A percentile compares a stretch with the other conserved stretches of the same genome.
phyloP scores from a whole-genome alignment of 129 eudicot species.

The Scalesia atractyloides region DNA sequence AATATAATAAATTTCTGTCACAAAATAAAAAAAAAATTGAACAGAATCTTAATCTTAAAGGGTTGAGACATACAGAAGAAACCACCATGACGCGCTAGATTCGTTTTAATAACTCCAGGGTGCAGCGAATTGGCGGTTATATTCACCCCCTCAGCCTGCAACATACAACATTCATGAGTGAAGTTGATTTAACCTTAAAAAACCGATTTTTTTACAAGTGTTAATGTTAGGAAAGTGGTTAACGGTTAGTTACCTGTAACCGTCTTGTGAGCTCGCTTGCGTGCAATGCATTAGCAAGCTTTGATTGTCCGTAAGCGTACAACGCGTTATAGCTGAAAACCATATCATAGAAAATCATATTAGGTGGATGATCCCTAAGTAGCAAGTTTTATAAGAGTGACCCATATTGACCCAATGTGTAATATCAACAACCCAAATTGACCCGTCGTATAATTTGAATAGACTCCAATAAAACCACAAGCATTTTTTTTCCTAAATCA shows the following conservation, averaged over 20 bases:
- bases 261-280: slow-evolving; percentile 75
- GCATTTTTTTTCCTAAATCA: not conserved
- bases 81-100: slow-evolving; percentile 48
- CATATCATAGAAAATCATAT: slow-evolving; percentile 6
- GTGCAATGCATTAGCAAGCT: slow-evolving; percentile 77
- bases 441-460: not conserved
- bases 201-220: not conserved
- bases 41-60: not conserved
- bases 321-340: slow-evolving; percentile 58
- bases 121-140: slow-evolving; percentile 70
- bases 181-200: not conserved
- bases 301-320: slow-evolving; percentile 88
- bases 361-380: not conserved
- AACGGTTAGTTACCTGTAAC: slow-evolving; percentile 34
- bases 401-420: not conserved
- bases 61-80: slow-evolving; percentile 30
- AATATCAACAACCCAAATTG: not conserved
- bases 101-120: slow-evolving; percentile 64
- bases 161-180: not conserved
- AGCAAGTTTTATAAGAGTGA: not conserved
- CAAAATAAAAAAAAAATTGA: not conserved
- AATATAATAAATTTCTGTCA: not conserved
- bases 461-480: not conserved
- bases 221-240: not conserved
- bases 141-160: slow-evolving; percentile 61